Conservation (phyloP, 768 basidiomycete species). For the Panaeolus cyanescens region DNA sequence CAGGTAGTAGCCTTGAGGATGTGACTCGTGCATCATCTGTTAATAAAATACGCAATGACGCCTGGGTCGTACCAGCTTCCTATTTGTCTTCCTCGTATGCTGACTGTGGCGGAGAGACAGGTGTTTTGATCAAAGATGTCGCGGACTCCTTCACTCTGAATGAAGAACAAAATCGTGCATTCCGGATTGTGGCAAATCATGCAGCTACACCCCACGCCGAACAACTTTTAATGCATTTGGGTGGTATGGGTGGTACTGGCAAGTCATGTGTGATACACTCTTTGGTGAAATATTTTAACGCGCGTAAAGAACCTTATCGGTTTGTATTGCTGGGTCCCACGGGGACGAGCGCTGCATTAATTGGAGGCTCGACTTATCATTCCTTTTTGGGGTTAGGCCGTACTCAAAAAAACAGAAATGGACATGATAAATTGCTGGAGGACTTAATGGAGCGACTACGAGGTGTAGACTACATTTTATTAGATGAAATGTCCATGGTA, state of each 20-base stretch:
- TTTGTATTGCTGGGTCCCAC: conserved; percentile 25
- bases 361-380: conserved; percentile 22
- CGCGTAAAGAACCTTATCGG: conserved; percentile 23
- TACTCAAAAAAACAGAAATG: neutral
- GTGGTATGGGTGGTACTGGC: conserved; percentile 16
- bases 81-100: neutral
- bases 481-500: conserved; percentile 47
- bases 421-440: neutral
- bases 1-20: no score
- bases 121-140: neutral
- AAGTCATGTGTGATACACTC: conserved; percentile 15
- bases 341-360: conserved; percentile 27
- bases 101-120: neutral
- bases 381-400: conserved; percentile 5
- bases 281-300: conserved; percentile 24
- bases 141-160: neutral
- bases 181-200: conserved; percentile 27
- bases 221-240: conserved; percentile 26
- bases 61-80: neutral
- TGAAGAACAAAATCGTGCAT: conserved; percentile 21
- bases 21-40: neutral
- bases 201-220: neutral
- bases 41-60: neutral
- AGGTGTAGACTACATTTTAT: conserved; percentile 37
- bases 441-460: conserved; percentile 7